Conservation (phyloP, 2,329 filamentous ascomycete genomes). For the Hypomyces rosellus region DNA sequence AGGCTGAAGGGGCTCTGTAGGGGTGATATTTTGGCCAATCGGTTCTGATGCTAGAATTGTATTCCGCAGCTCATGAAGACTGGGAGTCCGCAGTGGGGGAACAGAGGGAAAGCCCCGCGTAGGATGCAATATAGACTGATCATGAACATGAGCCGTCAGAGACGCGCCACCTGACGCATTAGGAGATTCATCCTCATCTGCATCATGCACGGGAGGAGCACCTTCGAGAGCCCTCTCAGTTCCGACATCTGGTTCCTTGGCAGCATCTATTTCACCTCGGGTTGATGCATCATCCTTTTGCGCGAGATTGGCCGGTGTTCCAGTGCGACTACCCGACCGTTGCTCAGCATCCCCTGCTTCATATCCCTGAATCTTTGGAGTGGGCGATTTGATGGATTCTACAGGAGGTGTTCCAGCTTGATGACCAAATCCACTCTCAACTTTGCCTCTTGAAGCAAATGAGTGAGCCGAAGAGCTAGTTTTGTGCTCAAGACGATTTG, state of each 20-base stretch:
- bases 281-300: too few relatives aligned
- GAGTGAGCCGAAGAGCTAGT: neutral
- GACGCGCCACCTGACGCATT: slow-evolving; percentile 1
- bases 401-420: neutral
- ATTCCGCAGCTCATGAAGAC: slow-evolving; percentile 16
- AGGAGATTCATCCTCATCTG: slow-evolving; percentile 1
- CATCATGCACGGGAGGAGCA: neutral
- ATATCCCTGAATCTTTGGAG: neutral
- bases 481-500: slow-evolving; percentile 5
- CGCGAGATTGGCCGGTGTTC: too few relatives aligned
- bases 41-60: slow-evolving; percentile 1
- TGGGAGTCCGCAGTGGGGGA: slow-evolving; percentile 29
- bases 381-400: neutral
- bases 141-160: neutral
- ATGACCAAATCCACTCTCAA: neutral
- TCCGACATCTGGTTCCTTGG: neutral
- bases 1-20: slow-evolving; percentile 41
- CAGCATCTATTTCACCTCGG: neutral
- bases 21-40: slow-evolving; percentile 26
- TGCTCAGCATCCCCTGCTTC: too few relatives aligned
- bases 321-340: too few relatives aligned
- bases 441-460: too few relatives aligned
- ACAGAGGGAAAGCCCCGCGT: slow-evolving; percentile 20
- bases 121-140: slow-evolving; percentile 8
- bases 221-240: neutral